Percentiles rank a stretch among this genome's conserved stretches.
phyloP scores from a whole-genome alignment of 2,329 filamentous ascomycete genomes.

The Sporothrix pallida region DNA sequence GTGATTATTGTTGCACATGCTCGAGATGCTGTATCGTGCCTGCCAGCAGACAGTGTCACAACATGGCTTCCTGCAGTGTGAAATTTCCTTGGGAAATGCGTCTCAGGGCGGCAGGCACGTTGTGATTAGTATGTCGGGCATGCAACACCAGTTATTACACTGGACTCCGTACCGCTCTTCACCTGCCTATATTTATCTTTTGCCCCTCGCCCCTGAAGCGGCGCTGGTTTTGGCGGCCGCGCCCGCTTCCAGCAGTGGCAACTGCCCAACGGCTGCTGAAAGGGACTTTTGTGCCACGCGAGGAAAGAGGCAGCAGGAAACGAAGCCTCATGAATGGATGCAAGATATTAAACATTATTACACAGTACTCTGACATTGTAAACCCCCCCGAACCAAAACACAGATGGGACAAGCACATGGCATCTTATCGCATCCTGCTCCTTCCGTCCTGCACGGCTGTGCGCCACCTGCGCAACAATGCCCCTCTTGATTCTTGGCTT shows the following conservation, averaged over 20 bases:
- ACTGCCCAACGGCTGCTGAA: neutral
- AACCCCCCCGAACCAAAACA: neutral
- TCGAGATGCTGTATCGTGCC: neutral
- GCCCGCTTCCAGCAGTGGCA: conserved; percentile 1
- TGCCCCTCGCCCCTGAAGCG: conserved; percentile 25
- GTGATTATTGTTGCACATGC: neutral
- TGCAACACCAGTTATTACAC: neutral
- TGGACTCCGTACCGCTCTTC: neutral
- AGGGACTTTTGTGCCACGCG: neutral
- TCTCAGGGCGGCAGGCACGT: neutral
- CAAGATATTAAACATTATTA: neutral
- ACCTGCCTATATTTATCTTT: conserved; percentile 14
- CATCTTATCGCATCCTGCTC: neutral
- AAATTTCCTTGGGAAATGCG: neutral
- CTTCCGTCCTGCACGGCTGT: conserved; percentile 8
- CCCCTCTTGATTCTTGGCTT: conserved; percentile 5
- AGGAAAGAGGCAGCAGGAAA: conserved; percentile 6
- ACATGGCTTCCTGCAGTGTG: neutral
- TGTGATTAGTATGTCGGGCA: neutral
- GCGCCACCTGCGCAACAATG: conserved; percentile 19
- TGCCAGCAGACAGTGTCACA: conserved; percentile 9
- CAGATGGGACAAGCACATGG: conserved; percentile 11
- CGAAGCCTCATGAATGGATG: neutral
- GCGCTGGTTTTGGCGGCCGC: conserved; percentile 6
- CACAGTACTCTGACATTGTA: neutral